Conservation (phyloP, 345 rosid species). For the Carallia brachiata region DNA sequence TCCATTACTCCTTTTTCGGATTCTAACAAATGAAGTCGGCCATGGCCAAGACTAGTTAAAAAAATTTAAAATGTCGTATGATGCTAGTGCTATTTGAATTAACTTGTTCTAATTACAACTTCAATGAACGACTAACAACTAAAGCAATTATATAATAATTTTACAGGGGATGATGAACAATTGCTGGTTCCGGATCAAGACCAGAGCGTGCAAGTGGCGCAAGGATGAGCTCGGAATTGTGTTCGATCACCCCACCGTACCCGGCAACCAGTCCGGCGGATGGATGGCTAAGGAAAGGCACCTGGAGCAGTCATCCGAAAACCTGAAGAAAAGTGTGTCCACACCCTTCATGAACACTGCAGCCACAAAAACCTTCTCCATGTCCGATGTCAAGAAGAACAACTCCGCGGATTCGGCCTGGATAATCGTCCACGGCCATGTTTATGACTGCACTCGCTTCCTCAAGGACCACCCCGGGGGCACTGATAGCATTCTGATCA, state of each 20-base stretch:
- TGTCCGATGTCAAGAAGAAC: conserved; percentile 68
- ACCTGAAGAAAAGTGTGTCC: conserved; percentile 74
- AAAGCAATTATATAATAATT: not conserved
- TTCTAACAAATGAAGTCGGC: no score
- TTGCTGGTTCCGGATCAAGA: conserved; percentile 84
- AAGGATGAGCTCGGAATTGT: conserved; percentile 90
- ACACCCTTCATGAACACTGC: conserved; percentile 93
- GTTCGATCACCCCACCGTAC: conserved; percentile 89
- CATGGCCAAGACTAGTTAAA: no score
- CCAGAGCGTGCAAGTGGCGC: conserved; percentile 74
- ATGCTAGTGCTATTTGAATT: no score
- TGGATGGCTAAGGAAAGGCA: conserved; percentile 96
- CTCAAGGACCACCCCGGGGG: conserved; percentile 95
- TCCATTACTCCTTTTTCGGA: no score
- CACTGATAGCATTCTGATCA: conserved; percentile 73
- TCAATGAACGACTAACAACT: no score
- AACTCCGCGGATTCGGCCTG: conserved; percentile 74
- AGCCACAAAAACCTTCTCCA: conserved; percentile 52
- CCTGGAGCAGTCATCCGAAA: conserved; percentile 54
- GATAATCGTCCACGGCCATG: conserved; percentile 91
- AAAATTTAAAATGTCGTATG: no score
- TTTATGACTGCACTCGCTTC: conserved; percentile 89
- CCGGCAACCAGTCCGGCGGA: conserved; percentile 92
- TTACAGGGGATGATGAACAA: conserved; percentile 98
- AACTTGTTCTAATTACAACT: no score